Evolutionary conservation across 2,329 filamentous ascomycete species (phyloP), one percentile per base, ranked within the genome.

Genomic region (Lecanoromycetidae sp.): DNA sequence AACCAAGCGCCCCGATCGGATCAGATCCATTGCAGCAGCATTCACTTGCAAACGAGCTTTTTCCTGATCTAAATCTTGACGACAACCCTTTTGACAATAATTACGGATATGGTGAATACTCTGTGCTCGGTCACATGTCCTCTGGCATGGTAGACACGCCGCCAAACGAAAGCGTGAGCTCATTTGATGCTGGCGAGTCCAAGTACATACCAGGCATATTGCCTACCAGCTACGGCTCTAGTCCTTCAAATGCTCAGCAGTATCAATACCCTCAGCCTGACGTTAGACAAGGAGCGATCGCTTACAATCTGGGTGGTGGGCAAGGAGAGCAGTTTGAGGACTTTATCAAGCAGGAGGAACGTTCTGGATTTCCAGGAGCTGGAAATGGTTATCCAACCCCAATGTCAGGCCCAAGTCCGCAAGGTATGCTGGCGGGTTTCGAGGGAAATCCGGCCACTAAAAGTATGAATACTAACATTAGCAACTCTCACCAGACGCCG

Each of bases 61-160:
- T 33, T 48, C 39, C 40, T 20, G 95, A 95, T 62, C 94, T 96
- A 63, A 88, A 96, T 62, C 77, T 95, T 9, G 87, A 93, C 46
- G 87, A 87, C 50, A 76, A 95, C 61, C 91, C 91, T 62, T 98
- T 96, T 63, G 88, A 87, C 47, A 96, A 91, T 61, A 87, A 94
- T 54, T 98, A 96, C 60, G 90, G 88, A 51, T 90, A 88, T 15
- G 74, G 94, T 63, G 91, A 96, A 63, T 95, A 96, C 62, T 84
- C 87, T 45, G 95, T 96, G 77, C 76, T 98, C 0, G 87, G 87
- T 23, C 90, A 96, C 62, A 94, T 98, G 84, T 87, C 86, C 50
- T 87, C 84, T n/a, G 84, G 84, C 12, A 83, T 85, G 12, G 83
- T 80, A n/a, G 85, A 91, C 56, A 84, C 80, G 13, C 79, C 82